Conservation (phyloP, 1,284 basidiomycete species). For the Pseudozyma hubeiensis region DNA sequence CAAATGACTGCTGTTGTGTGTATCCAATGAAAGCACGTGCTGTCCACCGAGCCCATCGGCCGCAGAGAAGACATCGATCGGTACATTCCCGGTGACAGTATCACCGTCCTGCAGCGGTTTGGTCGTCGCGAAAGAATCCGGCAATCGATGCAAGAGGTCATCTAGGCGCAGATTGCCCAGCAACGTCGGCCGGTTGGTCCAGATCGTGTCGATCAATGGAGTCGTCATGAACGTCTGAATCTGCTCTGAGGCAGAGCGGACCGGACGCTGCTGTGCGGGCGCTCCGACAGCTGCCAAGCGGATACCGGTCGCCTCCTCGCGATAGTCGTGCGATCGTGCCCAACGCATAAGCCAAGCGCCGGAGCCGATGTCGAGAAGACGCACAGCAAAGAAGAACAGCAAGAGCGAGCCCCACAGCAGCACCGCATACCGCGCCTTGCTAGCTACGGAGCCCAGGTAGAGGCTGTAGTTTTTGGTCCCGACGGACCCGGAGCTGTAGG, state of each 20-base stretch:
- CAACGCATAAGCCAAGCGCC: slow-evolving; percentile 66
- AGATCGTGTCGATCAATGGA: slow-evolving; percentile 37
- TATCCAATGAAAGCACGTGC: slow-evolving; percentile 17
- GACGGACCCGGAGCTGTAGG: slow-evolving; percentile 59
- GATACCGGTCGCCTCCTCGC: slow-evolving; percentile 10
- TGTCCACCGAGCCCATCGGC: slow-evolving; percentile 10
- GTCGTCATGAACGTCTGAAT: slow-evolving; percentile 42
- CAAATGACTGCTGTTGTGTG: background rate
- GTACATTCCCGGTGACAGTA: background rate
- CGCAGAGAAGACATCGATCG: background rate
- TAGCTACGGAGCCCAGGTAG: slow-evolving; percentile 58
- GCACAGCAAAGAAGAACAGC: slow-evolving; percentile 54
- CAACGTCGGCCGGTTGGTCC: slow-evolving; percentile 29
- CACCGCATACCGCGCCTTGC: slow-evolving; percentile 29
- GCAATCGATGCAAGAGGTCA: slow-evolving; percentile 20
- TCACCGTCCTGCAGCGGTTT: background rate
- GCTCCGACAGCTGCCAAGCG: slow-evolving; percentile 6
- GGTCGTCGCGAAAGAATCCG: slow-evolving; percentile 9
- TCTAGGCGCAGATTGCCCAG: slow-evolving; percentile 17
- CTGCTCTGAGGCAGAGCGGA: slow-evolving; percentile 19
- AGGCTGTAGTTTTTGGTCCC: slow-evolving; percentile 59
- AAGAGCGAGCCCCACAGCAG: slow-evolving; percentile 57
- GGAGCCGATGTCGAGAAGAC: slow-evolving; percentile 56
- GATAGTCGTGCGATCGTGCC: slow-evolving; percentile 62
- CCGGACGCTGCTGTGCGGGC: slow-evolving; percentile 4